Percentiles rank a stretch among this genome's conserved stretches.
Evolutionary conservation across 768 basidiomycete genomes (phyloP).

Genomic region (Daedalea quercina): DNA sequence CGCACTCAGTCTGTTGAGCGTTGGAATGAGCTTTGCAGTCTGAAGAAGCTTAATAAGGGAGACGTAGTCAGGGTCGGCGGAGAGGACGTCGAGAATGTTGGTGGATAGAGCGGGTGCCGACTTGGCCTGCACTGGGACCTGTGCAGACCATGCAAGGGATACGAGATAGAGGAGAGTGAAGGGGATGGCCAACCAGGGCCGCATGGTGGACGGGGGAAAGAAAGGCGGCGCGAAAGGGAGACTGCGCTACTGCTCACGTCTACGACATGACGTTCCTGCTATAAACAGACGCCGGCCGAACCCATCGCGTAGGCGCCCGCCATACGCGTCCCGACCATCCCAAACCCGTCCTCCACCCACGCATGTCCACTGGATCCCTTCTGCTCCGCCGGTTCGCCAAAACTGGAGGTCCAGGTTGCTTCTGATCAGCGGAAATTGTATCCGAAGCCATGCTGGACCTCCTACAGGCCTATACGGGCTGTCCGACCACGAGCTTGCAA

Average conservation of each 20-base stretch:
- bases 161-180: conserved; percentile 29
- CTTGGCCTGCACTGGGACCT: conserved; percentile 24
- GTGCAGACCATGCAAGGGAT: conserved; percentile 27
- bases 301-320: neutral
- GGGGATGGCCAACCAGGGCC: conserved; percentile 27
- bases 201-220: conserved; percentile 20
- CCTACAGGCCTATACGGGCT: conserved; percentile 37
- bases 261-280: neutral
- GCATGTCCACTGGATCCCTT: neutral
- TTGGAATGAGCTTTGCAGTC: conserved; percentile 82
- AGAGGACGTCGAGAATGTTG: conserved; percentile 78
- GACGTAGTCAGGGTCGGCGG: conserved; percentile 67
- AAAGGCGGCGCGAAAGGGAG: neutral
- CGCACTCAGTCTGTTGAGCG: conserved; percentile 77
- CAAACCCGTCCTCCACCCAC: neutral
- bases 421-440: neutral
- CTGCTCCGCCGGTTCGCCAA: neutral
- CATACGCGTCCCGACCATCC: neutral
- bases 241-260: neutral
- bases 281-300: neutral
- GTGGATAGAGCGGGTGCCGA: conserved; percentile 27
- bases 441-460: conserved; percentile 39
- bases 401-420: neutral
- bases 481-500: conserved; percentile 48
- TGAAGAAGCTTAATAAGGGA: conserved; percentile 75